Evolutionary conservation across 2,329 filamentous ascomycete genomes (phyloP).

Genomic region (Ascochyta lentis): DNA sequence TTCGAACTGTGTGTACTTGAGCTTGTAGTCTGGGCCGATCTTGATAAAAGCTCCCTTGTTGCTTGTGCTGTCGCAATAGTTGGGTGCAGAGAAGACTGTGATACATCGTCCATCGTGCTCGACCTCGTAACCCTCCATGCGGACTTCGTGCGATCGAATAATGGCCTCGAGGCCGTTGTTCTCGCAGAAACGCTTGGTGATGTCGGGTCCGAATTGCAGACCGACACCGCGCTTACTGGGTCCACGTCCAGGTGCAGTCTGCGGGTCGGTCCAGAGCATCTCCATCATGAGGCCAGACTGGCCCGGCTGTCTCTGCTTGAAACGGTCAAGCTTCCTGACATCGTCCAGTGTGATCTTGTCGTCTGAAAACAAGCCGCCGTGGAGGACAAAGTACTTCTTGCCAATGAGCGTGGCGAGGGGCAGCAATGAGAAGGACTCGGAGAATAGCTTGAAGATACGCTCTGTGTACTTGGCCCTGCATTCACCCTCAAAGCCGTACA

Average conservation of each 20-base stretch:
- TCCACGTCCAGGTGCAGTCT: constrained; percentile 81
- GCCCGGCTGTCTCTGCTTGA: constrained; percentile 89
- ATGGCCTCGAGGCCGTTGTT: constrained; percentile 93
- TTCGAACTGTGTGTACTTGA: constrained; percentile 91
- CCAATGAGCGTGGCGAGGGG: constrained; percentile 92
- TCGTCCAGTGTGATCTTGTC: constrained; percentile 92
- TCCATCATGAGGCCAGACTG: constrained; percentile 99
- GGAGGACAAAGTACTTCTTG: constrained; percentile 87
- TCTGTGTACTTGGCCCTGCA: constrained; percentile 99
- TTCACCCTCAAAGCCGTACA: constrained; percentile 98
- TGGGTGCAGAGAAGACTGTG: constrained; percentile 98
- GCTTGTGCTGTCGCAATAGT: constrained; percentile 96
- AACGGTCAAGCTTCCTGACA: constrained; percentile 89
- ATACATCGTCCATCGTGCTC: constrained; percentile 96
- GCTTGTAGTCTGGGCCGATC: constrained; percentile 87
- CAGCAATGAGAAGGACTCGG: constrained; percentile 94
- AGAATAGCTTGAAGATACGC: constrained; percentile 95
- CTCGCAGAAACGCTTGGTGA: constrained; percentile 96
- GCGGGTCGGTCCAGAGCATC: constrained; percentile 99
- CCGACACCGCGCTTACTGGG: constrained; percentile 97
- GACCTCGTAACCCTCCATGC: constrained; percentile 99
- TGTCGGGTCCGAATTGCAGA: constrained; percentile 93
- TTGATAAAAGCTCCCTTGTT: constrained; percentile 99
- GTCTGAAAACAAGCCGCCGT: constrained; percentile 94
- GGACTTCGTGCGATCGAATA: constrained; percentile 95